Evolutionary conservation across 352 stramenopile species (phyloP), one percentile per base, ranked within the genome.

Genomic region (Pythium phragmiticola): DNA sequence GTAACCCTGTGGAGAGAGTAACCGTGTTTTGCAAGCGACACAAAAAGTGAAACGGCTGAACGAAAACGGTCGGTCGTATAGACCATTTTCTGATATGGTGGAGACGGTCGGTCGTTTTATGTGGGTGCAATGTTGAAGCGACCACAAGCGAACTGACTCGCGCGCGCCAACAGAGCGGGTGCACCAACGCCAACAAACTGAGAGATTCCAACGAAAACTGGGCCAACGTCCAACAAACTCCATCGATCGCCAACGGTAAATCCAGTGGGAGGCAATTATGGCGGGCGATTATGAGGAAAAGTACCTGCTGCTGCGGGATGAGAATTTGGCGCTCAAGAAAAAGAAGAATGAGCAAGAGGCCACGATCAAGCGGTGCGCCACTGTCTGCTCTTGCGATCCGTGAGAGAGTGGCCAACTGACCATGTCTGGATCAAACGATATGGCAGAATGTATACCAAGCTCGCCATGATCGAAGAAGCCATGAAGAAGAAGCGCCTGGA

Each of bases 261-360:
- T 17, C 13, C 49, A 39, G 37, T 9, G 42, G 26, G 26, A 23
- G 39, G 0, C 50, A 58, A 64, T 1, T 16, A 89, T 87, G 82
- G 63, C 74, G 45, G 70, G 57, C 39, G 77, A 89, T 30, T 94
- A 82, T 73, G 85, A 96, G 72, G 83, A 94, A 67, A 91, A 89
- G 69, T 96, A 91, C 69, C 56, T 95, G 69, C 63, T 76, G 50
- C 72, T 95, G 62, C 80, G 88, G 28, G 87, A 96, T 42, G 86
- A 94, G 75, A 93, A 95, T 70, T 81, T 73, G 47, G 68, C 73
- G 71, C 83, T 96, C 43, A 95, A 95, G 79, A 87, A 86, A 68
- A 95, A 95, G 76, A 95, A 95, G 68, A 95, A 96, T 82, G 87
- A 96, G 66, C 88, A 96, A 73, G 87, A 96, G 58, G 79, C 77